Percentiles rank a stretch among this genome's conserved stretches.
Conservation (phyloP, 164 flowering plant species). For the Stephania japonica region DNA sequence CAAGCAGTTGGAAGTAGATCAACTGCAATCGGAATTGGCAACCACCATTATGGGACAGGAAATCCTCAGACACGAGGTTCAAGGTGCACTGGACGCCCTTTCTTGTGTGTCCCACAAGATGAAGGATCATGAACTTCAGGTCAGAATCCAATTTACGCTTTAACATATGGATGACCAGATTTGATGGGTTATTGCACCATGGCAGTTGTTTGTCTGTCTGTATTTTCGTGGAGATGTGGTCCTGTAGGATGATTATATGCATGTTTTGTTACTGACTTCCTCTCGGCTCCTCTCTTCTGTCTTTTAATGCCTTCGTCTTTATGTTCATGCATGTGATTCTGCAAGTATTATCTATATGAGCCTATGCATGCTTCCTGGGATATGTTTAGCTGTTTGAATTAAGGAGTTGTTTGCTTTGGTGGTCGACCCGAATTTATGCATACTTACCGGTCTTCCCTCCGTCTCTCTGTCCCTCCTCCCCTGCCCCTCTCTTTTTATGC, state of each 20-base stretch:
- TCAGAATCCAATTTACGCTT: constrained; percentile 17
- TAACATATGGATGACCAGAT: neutral
- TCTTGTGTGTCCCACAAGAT: constrained; percentile 61
- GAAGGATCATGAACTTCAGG: constrained; percentile 92
- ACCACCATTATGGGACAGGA: constrained; percentile 73
- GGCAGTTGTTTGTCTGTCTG: neutral
- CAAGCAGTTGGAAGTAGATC: constrained; percentile 76
- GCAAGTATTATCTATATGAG: neutral
- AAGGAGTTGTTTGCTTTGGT: too few species aligned
- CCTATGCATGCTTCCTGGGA: neutral
- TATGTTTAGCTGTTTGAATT: neutral
- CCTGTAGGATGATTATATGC: neutral
- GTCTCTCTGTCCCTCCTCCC: neutral
- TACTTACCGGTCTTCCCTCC: neutral
- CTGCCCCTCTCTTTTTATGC: neutral
- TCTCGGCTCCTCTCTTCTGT: neutral
- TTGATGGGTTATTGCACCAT: neutral
- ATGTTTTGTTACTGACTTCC: neutral
- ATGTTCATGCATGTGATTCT: neutral
- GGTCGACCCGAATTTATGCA: neutral
- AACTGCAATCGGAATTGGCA: constrained; percentile 81
- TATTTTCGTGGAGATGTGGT: neutral
- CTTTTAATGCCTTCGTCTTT: neutral
- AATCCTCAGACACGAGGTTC: constrained; percentile 65
- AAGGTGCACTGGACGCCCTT: constrained; percentile 57